Evolutionary conservation across 306 rosid genomes (phyloP).

Genomic region (Oxytropis ochrocephala): DNA sequence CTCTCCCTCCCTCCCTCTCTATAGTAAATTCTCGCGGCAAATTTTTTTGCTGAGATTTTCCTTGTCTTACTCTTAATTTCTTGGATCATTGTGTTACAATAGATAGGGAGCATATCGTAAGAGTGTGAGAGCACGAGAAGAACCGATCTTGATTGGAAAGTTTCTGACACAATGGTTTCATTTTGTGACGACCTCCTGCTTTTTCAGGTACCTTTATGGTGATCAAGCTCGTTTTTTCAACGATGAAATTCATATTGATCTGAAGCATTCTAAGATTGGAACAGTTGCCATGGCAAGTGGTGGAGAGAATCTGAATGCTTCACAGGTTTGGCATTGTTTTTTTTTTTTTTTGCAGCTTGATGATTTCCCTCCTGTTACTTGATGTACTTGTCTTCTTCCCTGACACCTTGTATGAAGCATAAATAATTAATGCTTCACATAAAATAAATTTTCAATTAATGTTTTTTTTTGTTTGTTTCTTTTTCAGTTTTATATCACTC

Average conservation of each 20-base stretch:
- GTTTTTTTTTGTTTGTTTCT: conserved; percentile 3
- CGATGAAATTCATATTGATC: conserved; percentile 78
- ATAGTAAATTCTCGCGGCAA: neutral
- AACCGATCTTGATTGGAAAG: neutral
- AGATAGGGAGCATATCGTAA: neutral
- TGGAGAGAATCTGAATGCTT: conserved; percentile 94
- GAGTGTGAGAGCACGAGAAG: neutral
- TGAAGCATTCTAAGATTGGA: conserved; percentile 89
- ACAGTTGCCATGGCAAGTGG: conserved; percentile 96
- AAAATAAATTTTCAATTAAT: neutral
- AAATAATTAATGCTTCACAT: neutral
- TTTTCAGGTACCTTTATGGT: conserved; percentile 74
- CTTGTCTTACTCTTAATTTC: neutral
- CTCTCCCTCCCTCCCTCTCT: no score
- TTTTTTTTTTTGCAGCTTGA: neutral
- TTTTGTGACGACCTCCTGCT: neutral
- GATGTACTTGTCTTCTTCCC: neutral
- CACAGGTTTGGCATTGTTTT: conserved; percentile 56
- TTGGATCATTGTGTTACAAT: neutral
- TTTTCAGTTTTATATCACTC: conserved; percentile 75
- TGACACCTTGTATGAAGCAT: neutral
- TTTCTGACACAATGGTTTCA: neutral
- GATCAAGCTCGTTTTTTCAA: conserved; percentile 91
- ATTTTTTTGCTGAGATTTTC: neutral
- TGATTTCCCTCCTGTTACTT: neutral